Conservation (phyloP, 129 eudicot species). For the Flaveria linearis region DNA sequence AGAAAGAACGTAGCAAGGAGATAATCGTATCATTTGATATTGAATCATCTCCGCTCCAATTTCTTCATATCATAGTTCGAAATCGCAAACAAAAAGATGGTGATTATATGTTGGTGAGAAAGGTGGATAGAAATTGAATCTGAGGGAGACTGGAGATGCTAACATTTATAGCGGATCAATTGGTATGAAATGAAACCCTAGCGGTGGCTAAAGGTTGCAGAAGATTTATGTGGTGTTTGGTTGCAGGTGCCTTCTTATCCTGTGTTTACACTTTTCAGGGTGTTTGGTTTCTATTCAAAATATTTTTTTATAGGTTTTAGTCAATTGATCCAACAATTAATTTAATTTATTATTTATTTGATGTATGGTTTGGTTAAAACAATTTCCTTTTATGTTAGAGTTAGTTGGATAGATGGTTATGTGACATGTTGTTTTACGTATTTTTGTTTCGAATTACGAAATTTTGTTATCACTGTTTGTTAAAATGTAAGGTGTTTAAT, state of each 20-base stretch:
- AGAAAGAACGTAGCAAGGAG: conserved; percentile 60
- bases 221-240: conserved; percentile 20
- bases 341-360: too few species aligned
- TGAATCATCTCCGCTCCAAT: conserved; percentile 42
- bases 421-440: too few species aligned
- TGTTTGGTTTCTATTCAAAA: too few species aligned
- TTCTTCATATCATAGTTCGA: conserved; percentile 35
- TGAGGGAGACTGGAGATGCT: neutral
- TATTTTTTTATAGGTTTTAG: too few species aligned
- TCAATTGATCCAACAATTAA: too few species aligned
- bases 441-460: too few species aligned
- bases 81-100: neutral
- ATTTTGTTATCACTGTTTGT: too few species aligned
- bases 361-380: too few species aligned
- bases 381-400: too few species aligned
- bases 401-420: too few species aligned
- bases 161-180: neutral
- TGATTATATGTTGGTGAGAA: neutral
- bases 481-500: too few species aligned
- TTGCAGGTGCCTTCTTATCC: conserved; percentile 16
- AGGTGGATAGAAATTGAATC: neutral
- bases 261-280: too few species aligned
- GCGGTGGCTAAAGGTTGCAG: conserved; percentile 13
- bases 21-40: conserved; percentile 35
- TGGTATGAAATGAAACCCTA: conserved; percentile 22